Evolutionary conservation across 2,329 filamentous ascomycete species (phyloP), one percentile per base, ranked within the genome.

Genomic region (Raffaelea albimanens): DNA sequence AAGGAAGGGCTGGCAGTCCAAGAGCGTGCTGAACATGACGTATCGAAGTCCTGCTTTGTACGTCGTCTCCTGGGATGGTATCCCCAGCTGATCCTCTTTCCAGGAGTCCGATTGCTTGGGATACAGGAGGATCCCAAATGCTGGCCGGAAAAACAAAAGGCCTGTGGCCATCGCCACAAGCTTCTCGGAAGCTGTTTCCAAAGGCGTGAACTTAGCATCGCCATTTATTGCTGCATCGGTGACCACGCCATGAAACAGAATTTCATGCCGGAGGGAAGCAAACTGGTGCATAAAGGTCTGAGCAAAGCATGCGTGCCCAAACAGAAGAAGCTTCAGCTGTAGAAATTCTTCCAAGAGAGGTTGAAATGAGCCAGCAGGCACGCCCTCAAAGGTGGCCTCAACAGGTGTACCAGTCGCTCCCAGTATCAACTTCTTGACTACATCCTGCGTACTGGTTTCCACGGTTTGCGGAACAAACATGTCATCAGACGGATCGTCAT

Each of bases 41-140:
- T 68, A 70, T 4, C 55, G 57, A n/a, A 73, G 56, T 2, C 51
- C 23, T 5, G 40, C 42, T 2, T 21, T 23, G 18, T 38, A 13
- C 11, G 45, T 40, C 10, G 31, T 49, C 2, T 22, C 22, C 52
- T 44, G 34, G 25, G 55, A 3, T 41, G 29, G 29, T 45, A 51
- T 20, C 4, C 54, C 58, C 14, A 58, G 45, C 4, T 44, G 21
- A 4, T 53, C 46, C 5, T 50, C 43, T 19, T 50, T 56, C 63
- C 67, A 71, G 0, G 62, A 60, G 1, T 63, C 59, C 44, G 63
- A 65, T 22, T 56, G 57, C 2, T 60, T 49, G 2, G 69, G 64
- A 44, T 68, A 68, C 1, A 73, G 39, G 4, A 76, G 44, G 18
- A 75, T 51, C 44, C 61, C 66, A 29, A 59, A 64, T 11, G 58